Evolutionary conservation across 2,329 filamentous ascomycete species (phyloP).

Genomic region (Clonostachys byssicola): DNA sequence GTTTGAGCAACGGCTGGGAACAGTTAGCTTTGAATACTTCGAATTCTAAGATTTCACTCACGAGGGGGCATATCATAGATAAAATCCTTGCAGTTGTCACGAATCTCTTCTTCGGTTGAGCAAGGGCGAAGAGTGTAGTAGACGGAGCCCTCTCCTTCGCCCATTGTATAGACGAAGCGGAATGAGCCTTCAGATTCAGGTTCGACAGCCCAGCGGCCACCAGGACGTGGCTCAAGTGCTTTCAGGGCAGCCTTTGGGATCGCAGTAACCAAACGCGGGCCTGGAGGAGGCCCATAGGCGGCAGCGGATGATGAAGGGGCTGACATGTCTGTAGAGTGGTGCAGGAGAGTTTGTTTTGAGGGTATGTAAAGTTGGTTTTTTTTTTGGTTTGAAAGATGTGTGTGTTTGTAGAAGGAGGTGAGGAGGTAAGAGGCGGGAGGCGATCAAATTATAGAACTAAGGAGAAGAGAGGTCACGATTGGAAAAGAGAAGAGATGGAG

Average conservation of each 20-base stretch:
- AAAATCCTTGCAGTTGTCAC: constrained; percentile 3
- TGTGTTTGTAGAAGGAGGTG: too few relatives aligned
- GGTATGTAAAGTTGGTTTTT: too few relatives aligned
- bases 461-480: too few relatives aligned
- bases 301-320: too few relatives aligned
- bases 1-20: too few relatives aligned
- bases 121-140: constrained; percentile 7
- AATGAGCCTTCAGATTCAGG: constrained; percentile 5
- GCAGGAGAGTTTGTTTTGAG: too few relatives aligned
- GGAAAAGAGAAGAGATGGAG: too few relatives aligned
- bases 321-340: too few relatives aligned
- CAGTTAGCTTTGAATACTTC: not conserved
- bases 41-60: not conserved
- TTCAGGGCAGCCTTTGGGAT: constrained; percentile 2
- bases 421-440: too few relatives aligned
- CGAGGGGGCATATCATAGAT: constrained; percentile 3
- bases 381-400: too few relatives aligned
- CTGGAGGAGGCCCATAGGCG: too few relatives aligned
- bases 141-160: not conserved
- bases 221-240: constrained; percentile 6
- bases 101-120: constrained; percentile 6
- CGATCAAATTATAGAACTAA: too few relatives aligned
- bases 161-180: constrained; percentile 6
- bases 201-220: constrained; percentile 6
- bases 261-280: not conserved